Base-by-base conservation (phyloP, 2,329 filamentous ascomycete species). In the Parastagonospora avenae region DNA sequence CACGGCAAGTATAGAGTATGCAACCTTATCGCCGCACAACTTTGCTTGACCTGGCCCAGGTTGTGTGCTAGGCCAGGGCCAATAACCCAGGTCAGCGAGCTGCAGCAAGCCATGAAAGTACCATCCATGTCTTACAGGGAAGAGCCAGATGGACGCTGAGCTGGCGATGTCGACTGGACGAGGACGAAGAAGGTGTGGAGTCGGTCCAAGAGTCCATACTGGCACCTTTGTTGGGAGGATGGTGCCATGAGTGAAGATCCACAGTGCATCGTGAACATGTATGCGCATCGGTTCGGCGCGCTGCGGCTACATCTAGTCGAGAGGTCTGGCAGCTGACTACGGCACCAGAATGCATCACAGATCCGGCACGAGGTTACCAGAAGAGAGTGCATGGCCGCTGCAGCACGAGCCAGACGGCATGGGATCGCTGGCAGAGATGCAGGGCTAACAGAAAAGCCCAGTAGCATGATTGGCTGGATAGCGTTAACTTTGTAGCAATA, bases 241-340 rank as follows among this genome's bases (percentile, higher is more conserved):
- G 54, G 57, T 60, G 58, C 46, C 44, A 44, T 48, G 46, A 52
- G 31, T 19, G 31, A 50, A 37, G 31, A 41, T 24, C 15, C 31
- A 64, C 60, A 61, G 55, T 54, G 41, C 60, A 39, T 28, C 33
- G 44, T 19, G 27, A 28, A 24, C 39, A 31, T 47, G 32, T 36
- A 37, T 42, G 41, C 38, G 46, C 46, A 31, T 54, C 57, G 56
- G 52, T 36, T 46, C 59, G 60, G 55, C 45, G 59, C 64, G 40
- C 45, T 52, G 50, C 52, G 59, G 62, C 44, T 50, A 42, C 30
- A 43, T 57, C 52, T 56, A 52, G 48, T 65, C 63, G 66, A 62
- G 19, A 54, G 35, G 45, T 12, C 30, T 35, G 30, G 51, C 46
- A 36, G 44, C 58, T 52, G 58, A 61, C 63, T 62, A 55, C 55